A percentile compares a stretch with the other conserved stretches of the same genome.
phyloP scores from a whole-genome alignment of 83 land plant species.

The Picea abies region DNA sequence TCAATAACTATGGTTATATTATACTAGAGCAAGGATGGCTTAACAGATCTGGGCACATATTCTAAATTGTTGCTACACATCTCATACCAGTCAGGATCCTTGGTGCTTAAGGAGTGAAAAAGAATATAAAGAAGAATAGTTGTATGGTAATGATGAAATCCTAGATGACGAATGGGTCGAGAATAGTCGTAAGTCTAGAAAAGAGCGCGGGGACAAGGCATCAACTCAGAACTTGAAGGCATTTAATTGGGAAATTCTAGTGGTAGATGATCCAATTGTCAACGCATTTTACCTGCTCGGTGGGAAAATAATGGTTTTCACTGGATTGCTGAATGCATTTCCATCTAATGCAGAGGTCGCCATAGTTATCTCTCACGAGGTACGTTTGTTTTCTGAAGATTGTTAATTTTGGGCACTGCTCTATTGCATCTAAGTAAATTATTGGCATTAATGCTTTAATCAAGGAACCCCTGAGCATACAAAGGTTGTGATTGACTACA shows the following conservation, averaged over 20 bases:
- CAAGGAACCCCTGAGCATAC: too few relatives aligned
- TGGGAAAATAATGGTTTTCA: conserved; percentile 85
- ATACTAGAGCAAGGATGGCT: too few relatives aligned
- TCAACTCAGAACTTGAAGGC: conserved; percentile 66
- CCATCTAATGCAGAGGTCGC: too few relatives aligned
- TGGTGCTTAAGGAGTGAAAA: conserved; percentile 11
- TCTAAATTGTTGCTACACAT: too few relatives aligned
- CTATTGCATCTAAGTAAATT: too few relatives aligned
- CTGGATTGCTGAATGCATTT: too few relatives aligned
- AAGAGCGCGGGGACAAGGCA: conserved; percentile 38
- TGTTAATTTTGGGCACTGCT: too few relatives aligned
- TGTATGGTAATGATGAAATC: conserved; percentile 55
- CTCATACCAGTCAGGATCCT: conserved; percentile 6
- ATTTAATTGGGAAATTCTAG: conserved; percentile 91
- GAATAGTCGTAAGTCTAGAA: conserved; percentile 57
- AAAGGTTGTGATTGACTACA: conserved; percentile 2
- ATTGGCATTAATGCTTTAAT: too few relatives aligned
- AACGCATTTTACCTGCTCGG: conserved; percentile 96
- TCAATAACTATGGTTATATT: too few relatives aligned
- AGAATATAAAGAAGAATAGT: conserved; percentile 15
- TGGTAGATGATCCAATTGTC: conserved; percentile 69
- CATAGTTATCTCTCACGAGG: too few relatives aligned
- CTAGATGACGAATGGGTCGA: conserved; percentile 93
- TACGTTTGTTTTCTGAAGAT: too few relatives aligned
- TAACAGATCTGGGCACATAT: too few relatives aligned